Percentiles rank a stretch among this genome's conserved stretches.
These are phyloP conservation scores for Gossypium longicalyx DNA, from an alignment of 345 rosid species.

Conservation along the genomic window DNA sequence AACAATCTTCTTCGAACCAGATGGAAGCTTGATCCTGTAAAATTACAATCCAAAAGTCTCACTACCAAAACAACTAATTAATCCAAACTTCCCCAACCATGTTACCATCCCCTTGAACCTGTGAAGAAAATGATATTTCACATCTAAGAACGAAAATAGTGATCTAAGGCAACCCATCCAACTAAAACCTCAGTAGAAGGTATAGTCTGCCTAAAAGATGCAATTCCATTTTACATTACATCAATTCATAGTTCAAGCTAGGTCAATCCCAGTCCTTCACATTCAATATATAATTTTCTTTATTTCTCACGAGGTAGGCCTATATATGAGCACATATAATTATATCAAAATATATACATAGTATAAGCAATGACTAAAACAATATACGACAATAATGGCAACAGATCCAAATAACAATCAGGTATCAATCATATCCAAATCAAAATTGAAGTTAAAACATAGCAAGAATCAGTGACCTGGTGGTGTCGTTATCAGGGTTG, in stretches of 20 bases:
- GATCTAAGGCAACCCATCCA: neutral
- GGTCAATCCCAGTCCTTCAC: neutral
- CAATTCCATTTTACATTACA: neutral
- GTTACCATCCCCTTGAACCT: too few relatives aligned
- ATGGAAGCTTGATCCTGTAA: constrained; percentile 62
- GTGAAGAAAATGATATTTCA: neutral
- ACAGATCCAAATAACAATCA: neutral
- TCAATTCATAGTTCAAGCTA: neutral
- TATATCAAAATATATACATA: neutral
- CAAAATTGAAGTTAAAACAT: neutral
- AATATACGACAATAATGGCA: neutral
- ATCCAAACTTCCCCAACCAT: neutral
- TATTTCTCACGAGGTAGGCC: neutral
- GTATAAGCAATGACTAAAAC: neutral
- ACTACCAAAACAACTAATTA: neutral
- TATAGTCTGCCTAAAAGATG: neutral
- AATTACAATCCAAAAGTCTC: neutral
- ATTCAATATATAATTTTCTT: neutral
- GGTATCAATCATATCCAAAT: neutral
- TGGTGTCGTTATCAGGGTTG: constrained; percentile 60
- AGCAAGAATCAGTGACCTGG: constrained; percentile 30
- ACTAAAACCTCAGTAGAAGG: neutral
- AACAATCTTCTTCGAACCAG: constrained; percentile 63
- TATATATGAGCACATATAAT: neutral
- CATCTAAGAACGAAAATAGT: neutral